A percentile compares a stretch with the other conserved stretches of the same genome.
phyloP scores from a whole-genome alignment of 257 asterid species.

The Solanum appendiculatum region DNA sequence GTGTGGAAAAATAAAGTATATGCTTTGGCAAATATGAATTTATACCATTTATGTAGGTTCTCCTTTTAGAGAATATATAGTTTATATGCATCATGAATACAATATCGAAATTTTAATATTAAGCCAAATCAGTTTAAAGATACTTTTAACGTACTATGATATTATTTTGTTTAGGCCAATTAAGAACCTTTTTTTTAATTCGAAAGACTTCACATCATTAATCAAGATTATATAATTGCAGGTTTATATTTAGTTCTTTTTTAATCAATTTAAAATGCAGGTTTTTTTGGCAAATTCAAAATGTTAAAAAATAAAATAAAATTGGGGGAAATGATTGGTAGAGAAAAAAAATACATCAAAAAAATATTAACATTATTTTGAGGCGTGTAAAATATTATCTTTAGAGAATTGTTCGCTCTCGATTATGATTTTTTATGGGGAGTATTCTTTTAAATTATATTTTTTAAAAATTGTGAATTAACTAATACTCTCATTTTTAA shows the following conservation, averaged over 20 bases:
- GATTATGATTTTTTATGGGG: neutral
- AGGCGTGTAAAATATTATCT: neutral
- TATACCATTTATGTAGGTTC: neutral
- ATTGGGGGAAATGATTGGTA: neutral
- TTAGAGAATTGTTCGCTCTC: neutral
- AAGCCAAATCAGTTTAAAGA: neutral
- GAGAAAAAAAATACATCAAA: neutral
- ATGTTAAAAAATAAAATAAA: neutral
- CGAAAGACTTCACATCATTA: neutral
- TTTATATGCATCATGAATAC: neutral
- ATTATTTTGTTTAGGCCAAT: neutral
- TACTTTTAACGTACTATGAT: neutral
- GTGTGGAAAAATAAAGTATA: neutral
- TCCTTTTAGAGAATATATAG: neutral
- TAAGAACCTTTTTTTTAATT: neutral
- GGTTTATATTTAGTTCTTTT: too few relatives aligned
- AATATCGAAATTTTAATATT: neutral
- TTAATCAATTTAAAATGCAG: too few relatives aligned
- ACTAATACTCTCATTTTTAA: neutral
- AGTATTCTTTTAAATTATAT: neutral
- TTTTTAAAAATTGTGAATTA: neutral
- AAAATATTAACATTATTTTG: neutral
- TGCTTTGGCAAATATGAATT: neutral
- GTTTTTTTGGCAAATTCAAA: too few relatives aligned
- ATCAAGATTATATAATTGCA: neutral